Conservation (phyloP, 345 rosid species). For the Euphorbia peplus region DNA sequence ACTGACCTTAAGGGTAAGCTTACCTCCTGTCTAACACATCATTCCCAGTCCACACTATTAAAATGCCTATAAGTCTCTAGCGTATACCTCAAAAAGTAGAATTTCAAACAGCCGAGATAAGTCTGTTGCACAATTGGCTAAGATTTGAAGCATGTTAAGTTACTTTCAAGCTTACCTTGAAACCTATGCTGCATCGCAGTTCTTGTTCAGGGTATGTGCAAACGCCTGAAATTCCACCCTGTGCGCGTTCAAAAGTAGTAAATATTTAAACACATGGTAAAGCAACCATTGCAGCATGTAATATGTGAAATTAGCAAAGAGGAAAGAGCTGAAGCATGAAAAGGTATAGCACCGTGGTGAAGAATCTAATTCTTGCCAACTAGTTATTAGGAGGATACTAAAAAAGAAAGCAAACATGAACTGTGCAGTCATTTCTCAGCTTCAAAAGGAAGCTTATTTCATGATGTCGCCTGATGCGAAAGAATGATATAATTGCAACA, state of each 20-base stretch:
- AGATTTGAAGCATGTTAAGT: background rate
- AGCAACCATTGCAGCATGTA: background rate
- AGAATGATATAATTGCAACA: background rate
- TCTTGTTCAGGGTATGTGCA: slow-evolving; percentile 85
- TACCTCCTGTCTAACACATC: slow-evolving; percentile 90
- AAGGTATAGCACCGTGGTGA: background rate
- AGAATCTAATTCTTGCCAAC: background rate
- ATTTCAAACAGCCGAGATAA: too few species aligned
- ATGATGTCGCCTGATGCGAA: background rate
- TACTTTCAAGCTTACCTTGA: slow-evolving; percentile 51
- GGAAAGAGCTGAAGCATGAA: too few species aligned
- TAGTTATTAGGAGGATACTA: background rate
- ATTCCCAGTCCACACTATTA: slow-evolving; percentile 95
- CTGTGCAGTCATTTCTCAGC: background rate
- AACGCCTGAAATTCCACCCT: slow-evolving; percentile 89
- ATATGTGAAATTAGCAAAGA: too few species aligned
- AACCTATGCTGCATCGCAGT: slow-evolving; percentile 76
- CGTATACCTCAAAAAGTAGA: slow-evolving; percentile 90
- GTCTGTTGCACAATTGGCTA: background rate
- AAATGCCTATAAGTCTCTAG: slow-evolving; percentile 80
- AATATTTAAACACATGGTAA: background rate
- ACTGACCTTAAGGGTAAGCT: slow-evolving; percentile 1
- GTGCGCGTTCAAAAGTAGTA: slow-evolving; percentile 15
- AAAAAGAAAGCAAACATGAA: background rate
- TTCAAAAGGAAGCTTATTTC: background rate